These are phyloP conservation scores for Nepenthes alata DNA, from an alignment of 179 eudicot species.

Conservation along the genomic window DNA sequence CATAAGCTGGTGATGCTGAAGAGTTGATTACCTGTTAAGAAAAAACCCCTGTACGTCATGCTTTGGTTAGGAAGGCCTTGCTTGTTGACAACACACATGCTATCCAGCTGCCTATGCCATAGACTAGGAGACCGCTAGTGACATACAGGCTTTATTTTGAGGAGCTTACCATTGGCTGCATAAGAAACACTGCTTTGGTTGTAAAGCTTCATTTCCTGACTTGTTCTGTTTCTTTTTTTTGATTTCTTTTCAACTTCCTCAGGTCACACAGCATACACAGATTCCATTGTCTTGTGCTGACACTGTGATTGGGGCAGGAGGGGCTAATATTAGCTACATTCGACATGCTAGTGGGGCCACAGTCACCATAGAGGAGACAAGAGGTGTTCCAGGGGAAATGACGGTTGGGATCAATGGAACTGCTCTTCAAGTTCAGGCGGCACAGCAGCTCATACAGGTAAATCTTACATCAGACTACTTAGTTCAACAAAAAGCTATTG, in stretches of 20 bases:
- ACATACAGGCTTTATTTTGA: too few relatives aligned
- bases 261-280: conserved; percentile 37
- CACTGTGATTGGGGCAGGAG: conserved; percentile 34
- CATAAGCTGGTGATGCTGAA: too few relatives aligned
- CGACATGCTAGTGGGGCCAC: conserved; percentile 43
- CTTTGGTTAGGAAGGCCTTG: too few relatives aligned
- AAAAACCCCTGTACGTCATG: too few relatives aligned
- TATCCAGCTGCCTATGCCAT: too few relatives aligned
- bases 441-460: conserved; percentile 45
- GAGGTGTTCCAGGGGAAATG: conserved; percentile 42
- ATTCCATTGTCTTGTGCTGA: conserved; percentile 33
- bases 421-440: conserved; percentile 33
- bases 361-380: conserved; percentile 37
- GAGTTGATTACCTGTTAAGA: too few relatives aligned
- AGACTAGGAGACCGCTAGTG: too few relatives aligned
- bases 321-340: conserved; percentile 32
- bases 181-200: too few relatives aligned
- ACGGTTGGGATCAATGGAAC: conserved; percentile 39
- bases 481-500: background rate
- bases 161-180: too few relatives aligned
- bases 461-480: background rate
- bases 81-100: too few relatives aligned
- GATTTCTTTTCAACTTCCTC: conserved; percentile 5
- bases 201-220: too few relatives aligned
- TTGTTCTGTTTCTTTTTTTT: background rate